These are phyloP conservation scores for Emmonsia crescens DNA, from an alignment of 2,329 filamentous ascomycete species.

Conservation along the genomic window DNA sequence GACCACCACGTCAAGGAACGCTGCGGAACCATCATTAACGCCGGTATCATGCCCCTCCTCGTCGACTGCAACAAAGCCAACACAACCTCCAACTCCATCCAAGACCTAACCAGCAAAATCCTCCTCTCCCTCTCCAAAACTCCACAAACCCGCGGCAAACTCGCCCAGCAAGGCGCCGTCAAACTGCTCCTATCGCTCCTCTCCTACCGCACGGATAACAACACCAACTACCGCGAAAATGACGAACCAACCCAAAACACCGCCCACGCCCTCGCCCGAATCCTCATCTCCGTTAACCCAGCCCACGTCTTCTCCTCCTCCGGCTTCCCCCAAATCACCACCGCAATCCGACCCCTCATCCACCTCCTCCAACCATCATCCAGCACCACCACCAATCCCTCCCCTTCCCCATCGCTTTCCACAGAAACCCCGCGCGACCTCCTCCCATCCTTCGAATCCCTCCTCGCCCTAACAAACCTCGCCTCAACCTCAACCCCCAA, in stretches of 20 bases:
- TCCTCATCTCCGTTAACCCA: conserved; percentile 79
- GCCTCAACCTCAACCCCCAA: conserved; percentile 33
- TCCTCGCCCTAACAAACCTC: conserved; percentile 89
- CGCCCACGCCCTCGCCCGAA: conserved; percentile 70
- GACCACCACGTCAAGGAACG: conserved; percentile 64
- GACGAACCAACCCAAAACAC: conserved; percentile 45
- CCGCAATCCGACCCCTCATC: conserved; percentile 72
- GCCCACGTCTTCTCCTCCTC: conserved; percentile 71
- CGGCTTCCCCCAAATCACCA: conserved; percentile 58
- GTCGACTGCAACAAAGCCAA: conserved; percentile 60
- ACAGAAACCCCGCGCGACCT: conserved; percentile 56
- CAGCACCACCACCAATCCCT: conserved; percentile 34
- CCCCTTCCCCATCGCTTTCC: conserved; percentile 7
- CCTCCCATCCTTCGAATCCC: conserved; percentile 76
- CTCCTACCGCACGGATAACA: conserved; percentile 30
- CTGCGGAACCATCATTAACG: conserved; percentile 68
- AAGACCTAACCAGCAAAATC: conserved; percentile 61
- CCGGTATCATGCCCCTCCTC: conserved; percentile 64
- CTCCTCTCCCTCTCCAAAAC: conserved; percentile 66
- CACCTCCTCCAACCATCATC: conserved; percentile 60
- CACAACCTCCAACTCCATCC: conserved; percentile 50
- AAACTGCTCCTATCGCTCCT: conserved; percentile 69
- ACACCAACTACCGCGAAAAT: conserved; percentile 17
- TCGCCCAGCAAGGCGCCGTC: conserved; percentile 89
- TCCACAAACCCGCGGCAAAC: conserved; percentile 60